Percentiles rank a stretch among this genome's conserved stretches.
Evolutionary conservation across 306 rosid species (phyloP).

Genomic region (Cotoneaster glaucophyllus): DNA sequence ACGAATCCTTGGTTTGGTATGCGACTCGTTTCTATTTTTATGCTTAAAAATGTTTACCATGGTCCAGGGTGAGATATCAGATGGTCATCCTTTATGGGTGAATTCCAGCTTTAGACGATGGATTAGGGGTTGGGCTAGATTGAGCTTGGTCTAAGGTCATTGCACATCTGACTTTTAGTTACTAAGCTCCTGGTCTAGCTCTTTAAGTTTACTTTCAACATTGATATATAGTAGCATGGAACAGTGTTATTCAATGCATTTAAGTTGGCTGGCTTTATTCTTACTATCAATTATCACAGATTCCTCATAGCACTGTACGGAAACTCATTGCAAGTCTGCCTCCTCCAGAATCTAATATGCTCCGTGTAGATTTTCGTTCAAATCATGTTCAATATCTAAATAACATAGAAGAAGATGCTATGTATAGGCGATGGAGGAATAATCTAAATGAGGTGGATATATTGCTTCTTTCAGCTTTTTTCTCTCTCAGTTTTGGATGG

Average conservation of each 20-base stretch:
- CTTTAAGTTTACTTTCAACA: not conserved
- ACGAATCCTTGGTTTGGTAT: not conserved
- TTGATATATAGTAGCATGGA: not conserved
- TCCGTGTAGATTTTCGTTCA: constrained; percentile 92
- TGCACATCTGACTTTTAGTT: not conserved
- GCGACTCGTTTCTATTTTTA: not conserved
- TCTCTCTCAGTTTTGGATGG: not conserved
- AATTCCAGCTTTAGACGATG: not conserved
- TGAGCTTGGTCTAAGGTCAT: not conserved
- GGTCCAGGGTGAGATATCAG: not conserved
- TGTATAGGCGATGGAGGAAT: constrained; percentile 79
- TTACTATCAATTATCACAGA: constrained; percentile 44
- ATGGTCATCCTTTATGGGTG: not conserved
- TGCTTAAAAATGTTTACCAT: not conserved
- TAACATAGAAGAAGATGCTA: constrained; percentile 92
- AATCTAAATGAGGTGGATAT: constrained; percentile 69
- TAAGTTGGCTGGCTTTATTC: not conserved
- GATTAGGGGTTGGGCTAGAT: not conserved
- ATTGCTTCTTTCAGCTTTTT: constrained; percentile 1
- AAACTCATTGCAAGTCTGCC: constrained; percentile 74
- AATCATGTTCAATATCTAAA: constrained; percentile 80
- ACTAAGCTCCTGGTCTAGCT: not conserved
- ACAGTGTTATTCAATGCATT: not conserved
- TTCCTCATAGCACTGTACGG: constrained; percentile 56
- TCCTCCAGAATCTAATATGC: constrained; percentile 69